Base-by-base conservation (phyloP, 768 basidiomycete species). In the Termitomyces sp. region DNA sequence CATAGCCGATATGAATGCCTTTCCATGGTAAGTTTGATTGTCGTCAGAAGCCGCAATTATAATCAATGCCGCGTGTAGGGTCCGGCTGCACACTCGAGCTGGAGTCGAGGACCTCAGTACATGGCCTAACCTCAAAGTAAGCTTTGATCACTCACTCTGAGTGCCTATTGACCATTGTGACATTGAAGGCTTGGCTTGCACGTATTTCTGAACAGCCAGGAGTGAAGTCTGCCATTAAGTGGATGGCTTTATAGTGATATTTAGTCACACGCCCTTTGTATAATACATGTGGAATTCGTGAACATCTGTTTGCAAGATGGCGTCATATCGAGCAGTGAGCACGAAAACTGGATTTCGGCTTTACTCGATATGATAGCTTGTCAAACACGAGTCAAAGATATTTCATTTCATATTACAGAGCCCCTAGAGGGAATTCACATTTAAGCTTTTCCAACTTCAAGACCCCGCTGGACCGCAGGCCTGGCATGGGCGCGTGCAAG, bases 1-100 rank as follows among this genome's bases (percentile, higher is more conserved):
- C 42, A 74, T 94, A 52, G 93, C 90, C 2, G 91, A 92, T 68
- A 75, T 90, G 62, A 93, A 92, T 62, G 78, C 79, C 4, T 71
- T 82, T 48, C 79, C 89, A 6, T 92, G 89, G 90, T 87, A 64
- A 64, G 70, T 35, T 35, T 35, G 0, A 24, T n/a, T 33, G 1
- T 20, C 32, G 24, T 33, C n/a, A 45, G 15, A 16, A 55, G 15
- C 3, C 16, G 5, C 13, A n/a, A 42, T 55, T 20, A 28, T 44
- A 3, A 32, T 11, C 57, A 36, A 42, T 50, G 46, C 56, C 40
- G 16, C 52, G 11, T 36, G 58, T 48, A 91, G 89, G 91, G 78
- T 93, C 51, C 71, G 79, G 22, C 54, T 77, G 38, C 81, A 84
- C 64, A 35, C 63, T 7, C 76, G 67, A 65, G 75, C 84, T 2